Base-by-base conservation (phyloP, 169 alveolate species). In the Cystoisospora suis region DNA sequence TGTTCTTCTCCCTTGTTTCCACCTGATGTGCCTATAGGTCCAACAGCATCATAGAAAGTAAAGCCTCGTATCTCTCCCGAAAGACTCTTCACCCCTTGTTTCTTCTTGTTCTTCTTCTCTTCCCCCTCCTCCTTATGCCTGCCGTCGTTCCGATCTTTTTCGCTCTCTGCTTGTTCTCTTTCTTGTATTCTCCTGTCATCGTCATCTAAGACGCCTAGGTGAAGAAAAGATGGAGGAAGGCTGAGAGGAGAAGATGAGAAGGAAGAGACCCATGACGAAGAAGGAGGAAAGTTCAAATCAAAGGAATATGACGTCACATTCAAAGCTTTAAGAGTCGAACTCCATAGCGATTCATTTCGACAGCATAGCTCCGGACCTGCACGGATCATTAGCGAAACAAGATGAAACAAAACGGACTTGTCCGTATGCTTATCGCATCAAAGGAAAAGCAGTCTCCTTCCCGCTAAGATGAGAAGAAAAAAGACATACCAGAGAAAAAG, bases 311-410 rank as follows among this genome's bases (percentile, higher is more conserved):
- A 72, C 83, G 83, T 72, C 36, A 72, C 53, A 32, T 75, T 75
- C 44, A 69, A 72, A 32, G 72, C 86, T 36, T 69, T 61, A 23
- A 86, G 85, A 9, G 69, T 46, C 56, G 83, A 75, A 34, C 77
- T 86, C 91, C 91, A 86, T 58, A 86, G 77, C 17, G 91, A 86
- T 15, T 72, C 83, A 9, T 86, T 77, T 72, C 91, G 91, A 56
- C 91, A 86, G 83, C 91, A 86, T 40, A 86, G 53, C 49, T 86
- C 91, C 29, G 91, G 91, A 27, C 88, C 88, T 81, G 88, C 32
- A 1, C 12, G 42, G 77, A 65, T 23, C n/a, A n/a, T n/a, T n/a
- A n/a, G n/a, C n/a, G n/a, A n/a, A n/a, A n/a, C n/a, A n/a, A n/a
- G n/a, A n/a, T n/a, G n/a, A n/a, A n/a, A n/a, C n/a, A n/a, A n/a